phyloP scores from a whole-genome alignment of 352 stramenopile species.

The Globisporangium carolinianum region DNA sequence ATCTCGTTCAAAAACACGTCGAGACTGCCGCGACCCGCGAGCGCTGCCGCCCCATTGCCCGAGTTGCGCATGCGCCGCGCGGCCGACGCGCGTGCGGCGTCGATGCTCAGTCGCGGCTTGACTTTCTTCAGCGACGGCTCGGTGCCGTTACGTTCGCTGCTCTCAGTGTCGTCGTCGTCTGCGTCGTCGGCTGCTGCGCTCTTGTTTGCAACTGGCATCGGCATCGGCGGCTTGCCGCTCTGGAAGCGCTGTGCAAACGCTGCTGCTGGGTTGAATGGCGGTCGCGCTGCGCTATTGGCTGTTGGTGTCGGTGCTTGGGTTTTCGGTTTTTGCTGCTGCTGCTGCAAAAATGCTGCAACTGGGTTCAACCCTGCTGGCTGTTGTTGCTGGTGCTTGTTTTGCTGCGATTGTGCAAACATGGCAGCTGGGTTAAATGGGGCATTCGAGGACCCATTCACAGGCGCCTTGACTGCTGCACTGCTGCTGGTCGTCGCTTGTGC shows the following conservation, averaged over 20 bases:
- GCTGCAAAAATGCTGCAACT: slow-evolving; percentile 48
- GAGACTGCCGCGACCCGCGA: slow-evolving; percentile 50
- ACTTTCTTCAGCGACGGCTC: slow-evolving; percentile 73
- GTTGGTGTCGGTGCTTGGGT: not conserved
- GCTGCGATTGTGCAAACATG: slow-evolving; percentile 48
- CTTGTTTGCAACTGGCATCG: slow-evolving; percentile 23
- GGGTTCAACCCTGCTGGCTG: slow-evolving; percentile 22
- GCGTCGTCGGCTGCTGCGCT: slow-evolving; percentile 13
- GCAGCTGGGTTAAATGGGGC: slow-evolving; percentile 40
- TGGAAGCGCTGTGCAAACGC: slow-evolving; percentile 55
- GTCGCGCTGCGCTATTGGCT: not conserved
- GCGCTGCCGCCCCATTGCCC: slow-evolving; percentile 28
- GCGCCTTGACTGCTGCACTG: not conserved
- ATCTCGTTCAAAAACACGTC: slow-evolving; percentile 80
- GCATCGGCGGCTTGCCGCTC: slow-evolving; percentile 35
- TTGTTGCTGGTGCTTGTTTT: slow-evolving; percentile 7
- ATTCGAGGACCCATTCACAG: not conserved
- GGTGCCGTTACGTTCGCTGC: slow-evolving; percentile 17
- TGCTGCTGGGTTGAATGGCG: slow-evolving; percentile 38
- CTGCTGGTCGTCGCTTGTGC: not conserved
- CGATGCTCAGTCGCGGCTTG: slow-evolving; percentile 66
- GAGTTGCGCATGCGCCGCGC: slow-evolving; percentile 63
- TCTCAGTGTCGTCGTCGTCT: slow-evolving; percentile 31
- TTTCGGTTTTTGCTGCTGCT: slow-evolving; percentile 34
- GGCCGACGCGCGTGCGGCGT: slow-evolving; percentile 63